A percentile compares a stretch with the other conserved stretches of the same genome.
phyloP scores from a whole-genome alignment of 805 yeast species.

The Candida peoriensis region DNA sequence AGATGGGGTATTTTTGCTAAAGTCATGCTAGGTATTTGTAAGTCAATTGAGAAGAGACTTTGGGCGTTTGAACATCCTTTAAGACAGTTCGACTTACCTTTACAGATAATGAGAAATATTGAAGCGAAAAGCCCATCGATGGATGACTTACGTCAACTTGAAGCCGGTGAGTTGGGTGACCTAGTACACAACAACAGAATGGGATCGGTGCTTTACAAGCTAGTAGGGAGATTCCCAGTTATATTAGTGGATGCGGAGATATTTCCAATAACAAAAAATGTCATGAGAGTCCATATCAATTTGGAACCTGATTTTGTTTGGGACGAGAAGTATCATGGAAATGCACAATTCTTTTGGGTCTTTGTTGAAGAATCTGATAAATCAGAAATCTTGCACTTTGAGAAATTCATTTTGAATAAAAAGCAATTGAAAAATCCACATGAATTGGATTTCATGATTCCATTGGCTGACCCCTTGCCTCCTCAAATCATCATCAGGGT shows the following conservation, averaged over 20 bases:
- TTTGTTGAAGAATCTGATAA: constrained; percentile 83
- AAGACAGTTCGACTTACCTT: constrained; percentile 79
- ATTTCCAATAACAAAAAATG: constrained; percentile 83
- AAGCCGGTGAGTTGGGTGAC: constrained; percentile 77
- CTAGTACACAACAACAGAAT: constrained; percentile 75
- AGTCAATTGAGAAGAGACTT: constrained; percentile 73
- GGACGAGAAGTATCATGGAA: constrained; percentile 80
- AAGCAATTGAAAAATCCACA: constrained; percentile 51
- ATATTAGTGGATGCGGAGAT: constrained; percentile 74
- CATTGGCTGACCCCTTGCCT: constrained; percentile 84
- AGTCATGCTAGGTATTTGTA: constrained; percentile 74
- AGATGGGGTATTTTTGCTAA: constrained; percentile 85
- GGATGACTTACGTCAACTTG: constrained; percentile 69
- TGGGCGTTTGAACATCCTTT: constrained; percentile 94
- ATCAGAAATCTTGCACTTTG: constrained; percentile 72
- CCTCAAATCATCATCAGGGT: constrained; percentile 79
- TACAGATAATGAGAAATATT: constrained; percentile 54
- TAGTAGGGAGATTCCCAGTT: constrained; percentile 70
- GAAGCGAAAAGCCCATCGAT: constrained; percentile 62
- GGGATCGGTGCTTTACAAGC: constrained; percentile 58
- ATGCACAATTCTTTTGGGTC: constrained; percentile 85
- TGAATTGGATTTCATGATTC: constrained; percentile 88
- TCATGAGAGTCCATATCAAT: constrained; percentile 71
- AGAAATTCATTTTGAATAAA: constrained; percentile 65
- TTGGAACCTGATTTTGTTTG: constrained; percentile 78